A percentile compares a stretch with the other conserved stretches of the same genome.
Evolutionary conservation across 164 flowering plant genomes (phyloP).

Genomic region (Tetrastigma voinierianum): DNA sequence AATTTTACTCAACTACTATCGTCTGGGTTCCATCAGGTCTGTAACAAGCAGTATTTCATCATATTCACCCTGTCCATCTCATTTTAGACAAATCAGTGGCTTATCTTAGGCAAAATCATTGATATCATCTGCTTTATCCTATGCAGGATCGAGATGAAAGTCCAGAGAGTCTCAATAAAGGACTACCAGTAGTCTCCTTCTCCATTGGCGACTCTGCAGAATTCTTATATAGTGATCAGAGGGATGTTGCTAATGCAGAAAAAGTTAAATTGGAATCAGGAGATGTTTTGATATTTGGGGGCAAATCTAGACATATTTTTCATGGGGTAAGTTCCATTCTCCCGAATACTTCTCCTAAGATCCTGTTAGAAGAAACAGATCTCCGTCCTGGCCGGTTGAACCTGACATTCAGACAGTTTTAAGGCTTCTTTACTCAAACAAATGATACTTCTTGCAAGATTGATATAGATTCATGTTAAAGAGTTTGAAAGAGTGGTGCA

Average conservation of each 20-base stretch:
- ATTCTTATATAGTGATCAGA: conserved; percentile 59
- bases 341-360: conserved; percentile 57
- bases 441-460: too few relatives aligned
- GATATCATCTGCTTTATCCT: not conserved
- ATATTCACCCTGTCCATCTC: too few relatives aligned
- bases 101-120: too few relatives aligned
- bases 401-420: conserved; percentile 77
- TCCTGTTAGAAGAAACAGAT: conserved; percentile 43
- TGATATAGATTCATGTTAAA: not conserved
- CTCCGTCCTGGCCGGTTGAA: conserved; percentile 84
- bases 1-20: conserved; percentile 56
- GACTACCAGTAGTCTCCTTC: conserved; percentile 87
- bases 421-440: conserved; percentile 5
- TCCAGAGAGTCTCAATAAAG: conserved; percentile 40
- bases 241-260: conserved; percentile 49
- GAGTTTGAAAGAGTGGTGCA: not conserved
- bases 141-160: conserved; percentile 81
- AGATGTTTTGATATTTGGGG: conserved; percentile 89
- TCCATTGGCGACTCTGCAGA: conserved; percentile 84
- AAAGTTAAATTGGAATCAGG: conserved; percentile 68
- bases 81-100: too few relatives aligned
- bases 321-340: conserved; percentile 70
- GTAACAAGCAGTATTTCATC: not conserved
- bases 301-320: conserved; percentile 66
- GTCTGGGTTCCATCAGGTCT: conserved; percentile 89